Percentiles rank a stretch among this genome's conserved stretches.
Conservation (phyloP, 2,329 filamentous ascomycete species). For the Sporothrix pallida region DNA sequence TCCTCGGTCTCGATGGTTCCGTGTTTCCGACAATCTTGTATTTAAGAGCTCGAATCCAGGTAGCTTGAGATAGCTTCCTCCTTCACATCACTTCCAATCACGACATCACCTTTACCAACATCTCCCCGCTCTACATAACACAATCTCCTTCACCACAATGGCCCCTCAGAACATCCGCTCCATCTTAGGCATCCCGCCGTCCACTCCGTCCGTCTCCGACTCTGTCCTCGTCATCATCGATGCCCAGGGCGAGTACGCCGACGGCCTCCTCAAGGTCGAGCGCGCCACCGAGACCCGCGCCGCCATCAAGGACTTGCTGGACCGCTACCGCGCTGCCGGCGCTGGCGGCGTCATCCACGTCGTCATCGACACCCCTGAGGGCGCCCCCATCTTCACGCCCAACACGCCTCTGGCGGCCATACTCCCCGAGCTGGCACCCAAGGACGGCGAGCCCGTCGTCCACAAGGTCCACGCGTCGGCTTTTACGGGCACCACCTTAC, state of each 20-base stretch:
- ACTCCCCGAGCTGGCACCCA: constrained; percentile 27
- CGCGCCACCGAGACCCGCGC: constrained; percentile 19
- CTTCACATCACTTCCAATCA: too few species aligned
- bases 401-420: constrained; percentile 31
- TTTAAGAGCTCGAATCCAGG: not conserved
- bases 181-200: constrained; percentile 28
- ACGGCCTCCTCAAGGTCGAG: constrained; percentile 27
- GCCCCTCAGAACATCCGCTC: constrained; percentile 32
- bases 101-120: not conserved
- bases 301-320: constrained; percentile 30
- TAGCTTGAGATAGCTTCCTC: too few species aligned
- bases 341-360: constrained; percentile 31
- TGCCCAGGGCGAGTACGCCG: constrained; percentile 33
- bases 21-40: not conserved
- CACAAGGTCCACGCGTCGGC: constrained; percentile 30
- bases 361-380: constrained; percentile 8
- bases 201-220: constrained; percentile 22
- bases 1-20: too few species aligned
- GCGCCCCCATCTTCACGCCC: constrained; percentile 33
- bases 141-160: too few species aligned
- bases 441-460: constrained; percentile 29
- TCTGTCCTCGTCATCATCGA: constrained; percentile 33
- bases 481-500: constrained; percentile 16
- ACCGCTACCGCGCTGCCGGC: constrained; percentile 30
- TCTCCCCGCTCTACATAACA: too few species aligned